Percentiles rank a stretch among this genome's conserved stretches.
These are phyloP conservation scores for Hypoxylon sp. DNA, from an alignment of 2,329 filamentous ascomycete species.

Conservation along the genomic window DNA sequence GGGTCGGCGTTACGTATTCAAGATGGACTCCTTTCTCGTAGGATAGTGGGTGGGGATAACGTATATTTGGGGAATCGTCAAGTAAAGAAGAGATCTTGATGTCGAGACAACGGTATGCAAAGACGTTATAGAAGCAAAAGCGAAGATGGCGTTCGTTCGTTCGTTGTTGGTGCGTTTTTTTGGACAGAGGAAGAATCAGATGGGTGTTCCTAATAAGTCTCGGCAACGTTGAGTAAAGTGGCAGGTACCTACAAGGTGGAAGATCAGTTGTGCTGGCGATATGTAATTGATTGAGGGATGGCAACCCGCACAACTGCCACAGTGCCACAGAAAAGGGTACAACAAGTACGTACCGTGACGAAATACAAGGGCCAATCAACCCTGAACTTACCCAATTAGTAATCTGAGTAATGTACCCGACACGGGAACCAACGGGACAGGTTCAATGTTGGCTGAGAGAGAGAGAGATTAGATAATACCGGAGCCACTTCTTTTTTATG, in stretches of 20 bases:
- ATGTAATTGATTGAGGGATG: constrained; percentile 48
- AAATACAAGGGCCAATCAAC: constrained; percentile 33
- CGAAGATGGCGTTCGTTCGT: constrained; percentile 27
- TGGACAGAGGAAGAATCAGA: constrained; percentile 34
- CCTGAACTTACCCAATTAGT: constrained; percentile 36
- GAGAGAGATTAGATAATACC: background rate
- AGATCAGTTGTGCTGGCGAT: constrained; percentile 48
- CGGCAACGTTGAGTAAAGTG: constrained; percentile 40
- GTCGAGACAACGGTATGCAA: constrained; percentile 38
- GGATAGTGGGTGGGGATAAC: constrained; percentile 18
- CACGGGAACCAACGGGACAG: constrained; percentile 14
- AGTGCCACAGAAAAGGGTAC: constrained; percentile 32
- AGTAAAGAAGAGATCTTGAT: constrained; percentile 22
- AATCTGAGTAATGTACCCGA: constrained; percentile 28
- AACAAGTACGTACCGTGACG: constrained; percentile 28
- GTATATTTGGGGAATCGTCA: constrained; percentile 17
- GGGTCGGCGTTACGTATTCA: constrained; percentile 40
- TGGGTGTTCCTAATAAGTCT: constrained; percentile 38
- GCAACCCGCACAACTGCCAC: constrained; percentile 31
- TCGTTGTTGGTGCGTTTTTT: constrained; percentile 28
- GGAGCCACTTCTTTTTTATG: constrained; percentile 9
- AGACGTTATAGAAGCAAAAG: constrained; percentile 33
- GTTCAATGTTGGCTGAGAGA: constrained; percentile 8
- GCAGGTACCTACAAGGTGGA: constrained; percentile 41
- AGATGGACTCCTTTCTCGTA: constrained; percentile 30